phyloP scores from a whole-genome alignment of 228 moss, liverwort and hornwort species.

The Sphagnum fallax region DNA sequence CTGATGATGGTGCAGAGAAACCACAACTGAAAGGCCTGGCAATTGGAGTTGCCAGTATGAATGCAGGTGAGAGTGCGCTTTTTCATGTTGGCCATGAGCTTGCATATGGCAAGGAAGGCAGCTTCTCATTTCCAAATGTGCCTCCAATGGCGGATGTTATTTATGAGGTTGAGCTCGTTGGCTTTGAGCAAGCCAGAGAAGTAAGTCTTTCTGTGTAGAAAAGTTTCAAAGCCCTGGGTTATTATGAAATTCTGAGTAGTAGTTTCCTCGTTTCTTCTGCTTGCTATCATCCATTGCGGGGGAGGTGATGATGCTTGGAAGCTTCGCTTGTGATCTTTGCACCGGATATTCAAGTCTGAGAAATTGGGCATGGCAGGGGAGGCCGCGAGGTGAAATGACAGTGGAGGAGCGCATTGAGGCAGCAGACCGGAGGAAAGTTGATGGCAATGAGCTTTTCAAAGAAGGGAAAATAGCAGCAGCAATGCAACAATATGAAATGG shows the following conservation, averaged over 20 bases:
- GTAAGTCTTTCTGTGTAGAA: slow-evolving; percentile 20
- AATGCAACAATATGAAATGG: slow-evolving; percentile 97
- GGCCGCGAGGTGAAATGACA: slow-evolving; percentile 81
- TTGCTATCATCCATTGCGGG: too few species aligned
- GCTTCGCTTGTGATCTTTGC: too few species aligned
- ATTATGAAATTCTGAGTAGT: too few species aligned
- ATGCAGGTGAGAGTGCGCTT: slow-evolving; percentile 69
- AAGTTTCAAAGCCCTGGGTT: too few species aligned
- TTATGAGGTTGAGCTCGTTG: slow-evolving; percentile 78
- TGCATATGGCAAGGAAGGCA: slow-evolving; percentile 90
- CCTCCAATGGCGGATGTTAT: slow-evolving; percentile 76
- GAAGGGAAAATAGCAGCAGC: slow-evolving; percentile 78
- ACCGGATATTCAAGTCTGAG: too few species aligned
- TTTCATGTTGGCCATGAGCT: slow-evolving; percentile 61
- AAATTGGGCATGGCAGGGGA: slow-evolving; percentile 34
- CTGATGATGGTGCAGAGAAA: slow-evolving; percentile 41
- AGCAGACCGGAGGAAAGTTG: slow-evolving; percentile 84
- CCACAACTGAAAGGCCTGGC: slow-evolving; percentile 72
- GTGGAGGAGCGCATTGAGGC: slow-evolving; percentile 96
- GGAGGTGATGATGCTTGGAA: too few species aligned
- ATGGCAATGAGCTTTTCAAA: slow-evolving; percentile 86
- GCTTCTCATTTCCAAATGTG: slow-evolving; percentile 96
- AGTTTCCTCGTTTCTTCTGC: too few species aligned
- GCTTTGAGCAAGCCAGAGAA: slow-evolving; percentile 82
- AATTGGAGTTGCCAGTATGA: slow-evolving; percentile 72